Evolutionary conservation across 2,329 filamentous ascomycete genomes (phyloP).

Genomic region (Mariannaea sp.): DNA sequence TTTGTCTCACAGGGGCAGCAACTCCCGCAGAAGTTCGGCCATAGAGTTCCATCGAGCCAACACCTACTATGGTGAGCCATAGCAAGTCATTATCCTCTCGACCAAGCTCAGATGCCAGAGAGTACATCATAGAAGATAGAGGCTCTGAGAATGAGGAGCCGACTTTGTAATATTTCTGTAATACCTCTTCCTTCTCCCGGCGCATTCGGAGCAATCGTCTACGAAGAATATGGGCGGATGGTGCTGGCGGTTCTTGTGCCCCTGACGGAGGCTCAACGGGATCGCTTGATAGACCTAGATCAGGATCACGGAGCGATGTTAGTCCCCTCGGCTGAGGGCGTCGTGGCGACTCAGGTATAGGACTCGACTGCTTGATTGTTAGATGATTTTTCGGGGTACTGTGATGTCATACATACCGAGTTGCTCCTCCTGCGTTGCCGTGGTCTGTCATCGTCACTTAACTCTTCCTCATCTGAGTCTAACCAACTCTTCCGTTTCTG

Average conservation of each 20-base stretch:
- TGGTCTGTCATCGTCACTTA: constrained; percentile 75
- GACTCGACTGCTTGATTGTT: constrained; percentile 58
- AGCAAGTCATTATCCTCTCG: constrained; percentile 95
- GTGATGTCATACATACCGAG: constrained; percentile 62
- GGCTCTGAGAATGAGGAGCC: constrained; percentile 94
- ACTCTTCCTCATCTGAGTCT: constrained; percentile 70
- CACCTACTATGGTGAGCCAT: constrained; percentile 93
- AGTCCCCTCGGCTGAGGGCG: constrained; percentile 65
- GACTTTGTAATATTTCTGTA: constrained; percentile 82
- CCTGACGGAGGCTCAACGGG: constrained; percentile 60
- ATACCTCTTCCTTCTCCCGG: constrained; percentile 73
- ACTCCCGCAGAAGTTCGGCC: constrained; percentile 83
- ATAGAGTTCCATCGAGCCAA: constrained; percentile 91
- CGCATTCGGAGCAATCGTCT: constrained; percentile 76
- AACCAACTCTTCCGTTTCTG: constrained; percentile 83
- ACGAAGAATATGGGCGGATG: constrained; percentile 73
- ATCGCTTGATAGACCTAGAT: constrained; percentile 54
- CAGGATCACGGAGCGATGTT: constrained; percentile 57
- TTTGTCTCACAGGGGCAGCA: constrained; percentile 62
- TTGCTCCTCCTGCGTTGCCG: constrained; percentile 85
- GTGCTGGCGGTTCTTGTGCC: constrained; percentile 62
- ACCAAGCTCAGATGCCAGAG: constrained; percentile 89
- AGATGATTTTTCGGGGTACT: constrained; percentile 1
- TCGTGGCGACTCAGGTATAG: constrained; percentile 68
- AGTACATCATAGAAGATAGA: constrained; percentile 92